A percentile compares a stretch with the other conserved stretches of the same genome.
phyloP scores from a whole-genome alignment of 139 green algal genomes.

The Closterium sp. region DNA sequence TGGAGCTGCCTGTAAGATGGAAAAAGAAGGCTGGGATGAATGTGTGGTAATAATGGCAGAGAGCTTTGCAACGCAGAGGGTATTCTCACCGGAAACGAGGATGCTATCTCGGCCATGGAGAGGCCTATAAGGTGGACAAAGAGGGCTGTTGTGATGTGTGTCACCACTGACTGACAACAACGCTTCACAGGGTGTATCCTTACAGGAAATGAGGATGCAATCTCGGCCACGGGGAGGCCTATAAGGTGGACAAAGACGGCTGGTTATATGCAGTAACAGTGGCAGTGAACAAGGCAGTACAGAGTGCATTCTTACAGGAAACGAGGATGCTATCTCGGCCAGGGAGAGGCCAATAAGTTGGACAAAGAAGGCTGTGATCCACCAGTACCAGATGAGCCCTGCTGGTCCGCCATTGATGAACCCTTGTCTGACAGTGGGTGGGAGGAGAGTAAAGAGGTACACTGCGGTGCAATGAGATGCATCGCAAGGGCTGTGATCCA shows the following conservation, averaged over 20 bases:
- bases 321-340: conserved; percentile 55
- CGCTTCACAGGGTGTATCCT: background rate
- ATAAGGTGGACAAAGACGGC: conserved; percentile 49
- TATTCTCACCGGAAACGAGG: background rate
- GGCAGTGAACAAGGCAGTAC: too few relatives aligned
- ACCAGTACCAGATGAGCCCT: conserved; percentile 60
- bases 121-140: background rate
- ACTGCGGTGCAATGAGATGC: too few relatives aligned
- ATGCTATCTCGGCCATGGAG: background rate
- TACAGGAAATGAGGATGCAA: conserved; percentile 53
- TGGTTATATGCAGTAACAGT: background rate
- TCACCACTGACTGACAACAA: too few relatives aligned
- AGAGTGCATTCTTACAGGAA: conserved; percentile 27
- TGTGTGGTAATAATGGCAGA: too few relatives aligned
- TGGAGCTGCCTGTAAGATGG: too few relatives aligned
- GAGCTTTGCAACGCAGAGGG: too few relatives aligned
- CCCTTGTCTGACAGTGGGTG: conserved; percentile 3
- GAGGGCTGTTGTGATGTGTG: too few relatives aligned
- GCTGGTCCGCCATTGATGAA: conserved; percentile 55
- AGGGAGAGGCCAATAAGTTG: conserved; percentile 52
- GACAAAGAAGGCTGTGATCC: conserved; percentile 48
- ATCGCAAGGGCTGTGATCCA: conserved; percentile 6
- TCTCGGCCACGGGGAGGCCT: conserved; percentile 55
- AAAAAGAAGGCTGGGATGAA: too few relatives aligned
- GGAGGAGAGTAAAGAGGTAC: too few relatives aligned